Percentiles rank a stretch among this genome's conserved stretches.
Evolutionary conservation across 371 early-diverging fungal species (phyloP).

Genomic region (Actinomortierella ambigua): DNA sequence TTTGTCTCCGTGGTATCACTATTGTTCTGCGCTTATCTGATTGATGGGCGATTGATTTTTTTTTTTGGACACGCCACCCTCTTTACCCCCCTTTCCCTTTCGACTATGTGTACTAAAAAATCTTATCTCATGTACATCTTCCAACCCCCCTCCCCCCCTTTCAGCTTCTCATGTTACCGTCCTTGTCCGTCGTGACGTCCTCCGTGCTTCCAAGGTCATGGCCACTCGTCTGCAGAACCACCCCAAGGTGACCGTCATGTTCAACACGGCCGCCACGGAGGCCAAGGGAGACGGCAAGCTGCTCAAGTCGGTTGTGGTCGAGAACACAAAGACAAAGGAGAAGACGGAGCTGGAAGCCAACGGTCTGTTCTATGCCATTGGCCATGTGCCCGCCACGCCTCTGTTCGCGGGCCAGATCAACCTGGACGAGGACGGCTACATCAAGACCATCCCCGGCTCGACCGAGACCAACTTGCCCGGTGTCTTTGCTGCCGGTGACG

Average conservation of each 20-base stretch:
- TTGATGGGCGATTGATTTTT: too few species aligned
- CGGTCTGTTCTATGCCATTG: slow-evolving; percentile 99
- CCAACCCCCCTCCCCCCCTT: background rate
- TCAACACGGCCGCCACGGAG: slow-evolving; percentile 87
- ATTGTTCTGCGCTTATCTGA: too few species aligned
- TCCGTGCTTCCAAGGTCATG: slow-evolving; percentile 98
- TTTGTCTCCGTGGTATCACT: slow-evolving; percentile 33
- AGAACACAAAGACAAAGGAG: slow-evolving; percentile 73
- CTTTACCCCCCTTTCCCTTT: too few species aligned
- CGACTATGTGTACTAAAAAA: too few species aligned
- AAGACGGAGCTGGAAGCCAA: slow-evolving; percentile 72
- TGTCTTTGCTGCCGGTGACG: slow-evolving; percentile 98
- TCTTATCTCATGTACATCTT: slow-evolving; percentile 17
- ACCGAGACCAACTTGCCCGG: slow-evolving; percentile 88
- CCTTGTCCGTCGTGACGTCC: slow-evolving; percentile 94
- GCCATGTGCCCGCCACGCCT: slow-evolving; percentile 93
- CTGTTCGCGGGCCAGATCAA: slow-evolving; percentile 79
- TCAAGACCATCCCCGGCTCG: slow-evolving; percentile 83
- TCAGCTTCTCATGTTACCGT: slow-evolving; percentile 90
- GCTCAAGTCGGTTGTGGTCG: slow-evolving; percentile 74
- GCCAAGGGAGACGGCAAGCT: slow-evolving; percentile 85
- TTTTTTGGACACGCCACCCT: background rate
- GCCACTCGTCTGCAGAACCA: slow-evolving; percentile 82
- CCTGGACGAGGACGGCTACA: slow-evolving; percentile 89
- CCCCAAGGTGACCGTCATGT: slow-evolving; percentile 92